Evolutionary conservation across 257 asterid genomes (phyloP).

Genomic region (Solanum chiquidenum): DNA sequence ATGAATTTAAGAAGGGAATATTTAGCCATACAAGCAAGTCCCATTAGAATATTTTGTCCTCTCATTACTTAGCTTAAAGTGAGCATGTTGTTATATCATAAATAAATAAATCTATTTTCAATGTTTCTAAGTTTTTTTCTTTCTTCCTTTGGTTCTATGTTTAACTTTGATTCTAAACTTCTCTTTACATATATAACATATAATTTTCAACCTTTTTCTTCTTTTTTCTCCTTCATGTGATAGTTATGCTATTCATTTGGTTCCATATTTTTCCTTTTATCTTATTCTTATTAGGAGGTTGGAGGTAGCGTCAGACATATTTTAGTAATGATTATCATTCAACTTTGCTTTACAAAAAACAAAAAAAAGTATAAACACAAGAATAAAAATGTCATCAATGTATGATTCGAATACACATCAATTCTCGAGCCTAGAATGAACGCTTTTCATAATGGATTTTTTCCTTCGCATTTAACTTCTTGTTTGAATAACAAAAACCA

Average conservation of each 20-base stretch:
- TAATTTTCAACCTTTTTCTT: neutral
- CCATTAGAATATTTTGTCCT: constrained; percentile 2
- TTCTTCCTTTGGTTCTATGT: neutral
- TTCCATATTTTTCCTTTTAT: neutral
- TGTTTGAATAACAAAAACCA: neutral
- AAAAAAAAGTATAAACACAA: neutral
- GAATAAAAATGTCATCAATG: neutral
- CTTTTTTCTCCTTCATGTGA: neutral
- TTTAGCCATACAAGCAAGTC: constrained; percentile 35
- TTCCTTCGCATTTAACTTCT: neutral
- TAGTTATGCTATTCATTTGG: neutral
- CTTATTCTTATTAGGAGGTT: no score
- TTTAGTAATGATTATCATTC: neutral
- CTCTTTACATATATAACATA: neutral
- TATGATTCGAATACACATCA: neutral
- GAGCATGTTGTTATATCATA: neutral
- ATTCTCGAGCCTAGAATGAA: neutral
- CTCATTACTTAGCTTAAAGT: constrained; percentile 3
- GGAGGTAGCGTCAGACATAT: neutral
- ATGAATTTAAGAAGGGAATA: constrained; percentile 52
- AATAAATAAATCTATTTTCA: neutral
- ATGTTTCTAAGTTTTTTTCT: neutral
- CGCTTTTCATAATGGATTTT: neutral
- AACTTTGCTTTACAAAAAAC: neutral
- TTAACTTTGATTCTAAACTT: constrained; percentile 18